A percentile compares a stretch with the other conserved stretches of the same genome.
Conservation (phyloP, 2,329 filamentous ascomycete species). For the Ceratocystis ficicola region DNA sequence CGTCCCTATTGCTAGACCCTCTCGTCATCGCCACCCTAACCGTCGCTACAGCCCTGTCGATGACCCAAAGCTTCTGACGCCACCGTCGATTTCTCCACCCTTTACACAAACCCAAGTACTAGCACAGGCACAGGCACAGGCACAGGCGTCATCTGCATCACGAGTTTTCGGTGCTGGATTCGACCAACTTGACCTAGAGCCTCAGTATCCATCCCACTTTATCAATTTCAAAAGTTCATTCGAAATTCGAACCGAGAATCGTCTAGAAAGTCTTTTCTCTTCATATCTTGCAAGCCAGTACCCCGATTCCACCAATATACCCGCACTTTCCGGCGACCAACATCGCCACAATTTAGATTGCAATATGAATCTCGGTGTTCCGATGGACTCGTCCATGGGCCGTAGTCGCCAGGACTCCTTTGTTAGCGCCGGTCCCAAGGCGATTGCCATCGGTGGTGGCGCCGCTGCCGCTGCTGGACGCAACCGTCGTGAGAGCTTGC, state of each 20-base stretch:
- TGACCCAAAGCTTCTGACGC: constrained; percentile 9
- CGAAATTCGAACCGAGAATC: neutral
- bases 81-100: constrained; percentile 7
- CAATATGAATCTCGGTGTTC: constrained; percentile 48
- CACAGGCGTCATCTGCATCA: constrained; percentile 5
- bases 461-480: constrained; percentile 48
- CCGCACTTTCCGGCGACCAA: neutral
- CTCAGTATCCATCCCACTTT: neutral
- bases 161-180: constrained; percentile 5
- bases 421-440: constrained; percentile 52
- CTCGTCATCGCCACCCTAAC: constrained; percentile 2
- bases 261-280: neutral
- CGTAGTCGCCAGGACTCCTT: constrained; percentile 53
- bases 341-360: constrained; percentile 27
- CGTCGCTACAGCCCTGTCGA: constrained; percentile 3
- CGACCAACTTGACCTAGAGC: constrained; percentile 3
- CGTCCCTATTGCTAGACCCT: neutral
- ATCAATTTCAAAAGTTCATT: neutral
- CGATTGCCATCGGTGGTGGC: constrained; percentile 54
- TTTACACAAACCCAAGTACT: neutral
- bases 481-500: constrained; percentile 47
- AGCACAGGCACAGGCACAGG: neutral
- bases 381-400: constrained; percentile 45
- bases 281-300: neutral
- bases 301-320: neutral